A percentile compares a stretch with the other conserved stretches of the same genome.
phyloP scores from a whole-genome alignment of 768 basidiomycete genomes.

The Termitomyces sp. region DNA sequence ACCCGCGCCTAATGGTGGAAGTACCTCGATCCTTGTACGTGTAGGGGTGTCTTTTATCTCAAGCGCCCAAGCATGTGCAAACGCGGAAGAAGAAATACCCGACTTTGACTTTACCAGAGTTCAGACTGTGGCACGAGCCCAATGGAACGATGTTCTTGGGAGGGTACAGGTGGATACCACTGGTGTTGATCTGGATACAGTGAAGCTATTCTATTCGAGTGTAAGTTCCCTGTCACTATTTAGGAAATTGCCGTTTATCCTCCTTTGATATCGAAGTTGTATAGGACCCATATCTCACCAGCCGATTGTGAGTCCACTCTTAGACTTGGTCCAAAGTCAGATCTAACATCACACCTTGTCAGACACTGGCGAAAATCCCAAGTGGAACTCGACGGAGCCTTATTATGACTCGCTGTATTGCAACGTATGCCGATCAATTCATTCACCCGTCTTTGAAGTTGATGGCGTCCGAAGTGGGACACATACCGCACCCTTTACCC shows the following conservation, averaged over 20 bases:
- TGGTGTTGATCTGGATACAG: constrained; percentile 45
- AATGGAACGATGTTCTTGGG: constrained; percentile 58
- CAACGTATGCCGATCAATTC: constrained; percentile 40
- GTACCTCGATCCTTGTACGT: constrained; percentile 51
- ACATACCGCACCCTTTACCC: constrained; percentile 63
- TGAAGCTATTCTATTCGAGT: constrained; percentile 59
- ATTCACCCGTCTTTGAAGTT: neutral
- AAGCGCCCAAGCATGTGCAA: constrained; percentile 53
- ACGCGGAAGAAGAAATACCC: constrained; percentile 60
- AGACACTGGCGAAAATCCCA: constrained; percentile 66
- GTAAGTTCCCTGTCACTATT: constrained; percentile 24
- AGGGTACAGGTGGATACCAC: constrained; percentile 51
- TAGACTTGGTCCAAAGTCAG: neutral
- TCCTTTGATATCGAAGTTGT: constrained; percentile 34
- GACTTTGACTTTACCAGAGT: constrained; percentile 53
- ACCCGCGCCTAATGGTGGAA: constrained; percentile 31
- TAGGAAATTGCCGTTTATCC: neutral
- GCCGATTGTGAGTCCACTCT: constrained; percentile 51
- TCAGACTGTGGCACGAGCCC: constrained; percentile 35
- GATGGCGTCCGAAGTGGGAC: constrained; percentile 46
- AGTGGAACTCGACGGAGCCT: constrained; percentile 61
- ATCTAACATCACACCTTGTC: neutral
- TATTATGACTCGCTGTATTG: constrained; percentile 70
- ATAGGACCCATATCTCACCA: constrained; percentile 60
- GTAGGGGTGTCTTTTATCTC: constrained; percentile 67